phyloP scores from a whole-genome alignment of 148 eudicot genomes.

The Rhododendron simsii region DNA sequence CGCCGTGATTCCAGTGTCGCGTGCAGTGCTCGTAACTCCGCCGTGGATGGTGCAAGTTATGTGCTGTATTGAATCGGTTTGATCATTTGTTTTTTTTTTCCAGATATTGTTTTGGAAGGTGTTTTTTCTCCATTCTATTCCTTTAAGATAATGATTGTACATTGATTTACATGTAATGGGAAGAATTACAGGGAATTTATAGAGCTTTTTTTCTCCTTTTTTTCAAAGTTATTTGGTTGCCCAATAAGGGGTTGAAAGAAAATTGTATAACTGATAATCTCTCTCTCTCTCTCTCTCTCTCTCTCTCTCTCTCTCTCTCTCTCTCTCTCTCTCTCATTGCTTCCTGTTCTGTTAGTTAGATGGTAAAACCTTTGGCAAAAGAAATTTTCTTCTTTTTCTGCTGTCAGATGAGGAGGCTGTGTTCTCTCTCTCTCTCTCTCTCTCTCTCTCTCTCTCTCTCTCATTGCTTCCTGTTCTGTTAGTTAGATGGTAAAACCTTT shows the following conservation, averaged over 20 bases:
- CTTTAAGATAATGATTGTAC: neutral
- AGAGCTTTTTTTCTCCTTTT: neutral
- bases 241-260: neutral
- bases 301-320: too few species aligned
- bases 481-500: neutral
- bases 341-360: neutral
- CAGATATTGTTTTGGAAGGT: neutral
- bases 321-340: neutral
- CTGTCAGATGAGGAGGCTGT: neutral
- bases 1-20: constrained; percentile 1
- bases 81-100: neutral
- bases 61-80: constrained; percentile 1
- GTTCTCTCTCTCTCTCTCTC: neutral
- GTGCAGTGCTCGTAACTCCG: neutral
- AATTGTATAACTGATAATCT: too few species aligned
- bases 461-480: neutral
- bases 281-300: too few species aligned
- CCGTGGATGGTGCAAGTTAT: constrained; percentile 17
- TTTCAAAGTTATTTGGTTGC: neutral
- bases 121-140: neutral
- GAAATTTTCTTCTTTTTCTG: too few species aligned
- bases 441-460: too few species aligned
- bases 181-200: neutral
- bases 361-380: too few species aligned
- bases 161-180: neutral